Evolutionary conservation across 306 rosid genomes (phyloP).

Genomic region (Sphenostylis stenocarpa): DNA sequence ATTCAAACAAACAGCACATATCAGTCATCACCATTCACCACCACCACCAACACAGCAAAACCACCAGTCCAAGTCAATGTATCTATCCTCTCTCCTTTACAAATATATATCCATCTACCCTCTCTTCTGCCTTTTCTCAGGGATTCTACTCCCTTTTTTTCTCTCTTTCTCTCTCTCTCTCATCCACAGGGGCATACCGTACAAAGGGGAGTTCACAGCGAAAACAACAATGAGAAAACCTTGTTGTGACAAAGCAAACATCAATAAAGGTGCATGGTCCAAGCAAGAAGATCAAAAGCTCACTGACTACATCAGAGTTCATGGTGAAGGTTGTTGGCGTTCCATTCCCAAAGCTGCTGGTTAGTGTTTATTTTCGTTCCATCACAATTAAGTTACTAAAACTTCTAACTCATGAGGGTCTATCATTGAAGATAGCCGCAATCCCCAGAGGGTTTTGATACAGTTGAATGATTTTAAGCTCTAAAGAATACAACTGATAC

Average conservation of each 20-base stretch:
- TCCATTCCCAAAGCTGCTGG: slow-evolving; percentile 79
- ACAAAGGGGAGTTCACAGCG: background rate
- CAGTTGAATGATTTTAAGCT: background rate
- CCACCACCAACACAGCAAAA: slow-evolving; percentile 29
- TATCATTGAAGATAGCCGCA: background rate
- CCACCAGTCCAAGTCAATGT: slow-evolving; percentile 74
- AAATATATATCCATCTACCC: slow-evolving; percentile 39
- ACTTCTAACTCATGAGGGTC: background rate
- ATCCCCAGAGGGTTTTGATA: background rate
- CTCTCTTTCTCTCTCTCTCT: background rate
- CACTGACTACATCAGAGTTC: slow-evolving; percentile 53
- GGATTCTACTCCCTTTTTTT: background rate
- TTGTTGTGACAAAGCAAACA: slow-evolving; percentile 62
- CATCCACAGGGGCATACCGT: background rate
- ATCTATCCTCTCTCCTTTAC: background rate
- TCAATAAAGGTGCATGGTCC: slow-evolving; percentile 77
- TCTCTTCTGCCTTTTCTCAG: background rate
- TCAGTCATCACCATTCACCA: background rate
- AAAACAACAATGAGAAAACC: slow-evolving; percentile 53
- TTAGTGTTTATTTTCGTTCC: slow-evolving; percentile 14
- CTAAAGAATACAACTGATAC: background rate
- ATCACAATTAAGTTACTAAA: background rate
- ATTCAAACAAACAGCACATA: background rate
- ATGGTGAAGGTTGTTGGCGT: slow-evolving; percentile 77
- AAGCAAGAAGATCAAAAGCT: slow-evolving; percentile 76